Conservation (phyloP, 2,329 filamentous ascomycete genomes). For the Pseudodiploospora longispora region DNA sequence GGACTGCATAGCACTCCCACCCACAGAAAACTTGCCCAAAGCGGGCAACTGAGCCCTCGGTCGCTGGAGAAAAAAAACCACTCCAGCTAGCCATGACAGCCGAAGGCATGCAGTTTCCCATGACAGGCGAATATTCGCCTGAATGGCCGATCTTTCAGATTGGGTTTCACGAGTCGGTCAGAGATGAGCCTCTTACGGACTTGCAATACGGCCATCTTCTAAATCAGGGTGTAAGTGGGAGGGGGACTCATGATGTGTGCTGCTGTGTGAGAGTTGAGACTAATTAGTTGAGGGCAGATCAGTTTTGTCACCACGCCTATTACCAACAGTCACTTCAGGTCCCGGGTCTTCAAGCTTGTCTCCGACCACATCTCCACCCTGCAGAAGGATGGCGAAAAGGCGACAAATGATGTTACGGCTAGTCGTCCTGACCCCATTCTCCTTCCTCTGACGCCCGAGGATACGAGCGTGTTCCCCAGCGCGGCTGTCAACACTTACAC, state of each 20-base stretch:
- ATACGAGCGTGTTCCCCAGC: constrained; percentile 65
- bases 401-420: constrained; percentile 34
- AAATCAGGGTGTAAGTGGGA: constrained; percentile 54
- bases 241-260: neutral
- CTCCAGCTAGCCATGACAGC: too few species aligned
- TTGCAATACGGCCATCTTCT: constrained; percentile 59
- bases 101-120: neutral
- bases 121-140: constrained; percentile 1
- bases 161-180: constrained; percentile 63
- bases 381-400: constrained; percentile 29
- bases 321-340: constrained; percentile 65
- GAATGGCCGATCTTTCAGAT: constrained; percentile 50
- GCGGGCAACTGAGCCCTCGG: too few species aligned
- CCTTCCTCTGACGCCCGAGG: constrained; percentile 66
- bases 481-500: constrained; percentile 65
- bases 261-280: neutral
- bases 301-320: constrained; percentile 72
- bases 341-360: constrained; percentile 56
- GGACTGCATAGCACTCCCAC: too few species aligned
- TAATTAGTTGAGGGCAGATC: constrained; percentile 44
- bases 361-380: constrained; percentile 44
- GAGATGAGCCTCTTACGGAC: constrained; percentile 52
- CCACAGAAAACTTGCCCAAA: too few species aligned
- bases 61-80: too few species aligned
- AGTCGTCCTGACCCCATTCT: constrained; percentile 49